Evolutionary conservation across 768 basidiomycete species (phyloP), one percentile per base, ranked within the genome.

Genomic region (Leccinum fibrillosum): DNA sequence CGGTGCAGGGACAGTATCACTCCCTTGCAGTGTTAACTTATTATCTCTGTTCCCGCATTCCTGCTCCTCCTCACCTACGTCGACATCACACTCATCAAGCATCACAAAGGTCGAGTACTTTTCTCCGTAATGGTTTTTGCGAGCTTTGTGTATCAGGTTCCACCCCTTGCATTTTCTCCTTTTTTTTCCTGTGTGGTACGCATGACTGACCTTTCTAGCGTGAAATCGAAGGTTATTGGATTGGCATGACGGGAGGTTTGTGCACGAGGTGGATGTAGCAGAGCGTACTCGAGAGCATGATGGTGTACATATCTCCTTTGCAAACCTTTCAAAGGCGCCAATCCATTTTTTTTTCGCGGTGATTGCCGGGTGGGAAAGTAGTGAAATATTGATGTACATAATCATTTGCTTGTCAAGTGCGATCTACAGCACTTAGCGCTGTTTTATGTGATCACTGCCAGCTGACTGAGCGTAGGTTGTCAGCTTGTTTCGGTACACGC

Each of bases 191-290:
- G 39, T 56, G 54, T 49, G 63, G 63, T 63, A 54, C 60, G 51
- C 39, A 53, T 63, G 56, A 63, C 73, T 74, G 52, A 74, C 69
- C 61, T 64, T 72, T 73, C 61, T 42, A 72, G 72, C 64, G 49
- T 34, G 44, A 68, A 62, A 53, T 25, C 35, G 56, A 59, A 52
- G 47, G 64, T 44, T 32, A 49, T 44, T 26, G 28, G 50, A 54
- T 42, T 52, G 39, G 53, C 17, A 56, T 48, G 23, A 32, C n/a
- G 44, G 13, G 58, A 54, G 15, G 45, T 30, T 42, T 53, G 44
- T 25, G 23, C 30, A 39, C 17, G 48, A 61, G 55, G 49, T 59
- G 6, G 37, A n/a, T 35, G 23, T 56, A 30, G 52, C 49, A 59
- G 60, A 42, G 21, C 58, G 51, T 45, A 52, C 56, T 60, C 10